phyloP scores from a whole-genome alignment of 1,139 yeast species.

The Zhuliangozyma blackwelliae region DNA sequence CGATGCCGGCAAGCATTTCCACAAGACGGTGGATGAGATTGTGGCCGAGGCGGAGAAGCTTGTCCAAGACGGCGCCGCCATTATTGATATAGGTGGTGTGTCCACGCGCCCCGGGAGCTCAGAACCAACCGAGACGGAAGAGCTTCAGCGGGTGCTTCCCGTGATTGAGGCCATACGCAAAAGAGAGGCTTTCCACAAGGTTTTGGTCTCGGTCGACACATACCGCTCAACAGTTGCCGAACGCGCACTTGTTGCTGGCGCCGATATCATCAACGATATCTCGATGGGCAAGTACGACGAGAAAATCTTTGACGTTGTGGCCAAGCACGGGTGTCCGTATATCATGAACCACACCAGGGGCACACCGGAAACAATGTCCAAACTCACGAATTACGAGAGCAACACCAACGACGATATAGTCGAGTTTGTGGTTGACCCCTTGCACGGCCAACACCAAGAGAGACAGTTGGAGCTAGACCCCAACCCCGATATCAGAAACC shows the following conservation, averaged over 20 bases:
- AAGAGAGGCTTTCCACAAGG: slow-evolving; percentile 26
- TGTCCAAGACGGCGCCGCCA: slow-evolving; percentile 55
- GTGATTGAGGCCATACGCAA: slow-evolving; percentile 58
- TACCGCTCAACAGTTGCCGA: slow-evolving; percentile 74
- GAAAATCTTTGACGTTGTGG: slow-evolving; percentile 61
- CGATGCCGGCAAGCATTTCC: slow-evolving; percentile 64
- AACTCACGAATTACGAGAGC: slow-evolving; percentile 51
- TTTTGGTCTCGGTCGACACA: slow-evolving; percentile 77
- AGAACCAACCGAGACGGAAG: slow-evolving; percentile 58
- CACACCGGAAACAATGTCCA: slow-evolving; percentile 67
- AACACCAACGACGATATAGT: slow-evolving; percentile 35
- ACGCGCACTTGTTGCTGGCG: slow-evolving; percentile 68
- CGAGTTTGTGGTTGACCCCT: slow-evolving; percentile 35
- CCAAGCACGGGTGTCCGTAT: slow-evolving; percentile 69
- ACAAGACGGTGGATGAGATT: slow-evolving; percentile 22
- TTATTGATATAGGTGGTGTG: slow-evolving; percentile 90
- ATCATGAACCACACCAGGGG: slow-evolving; percentile 86
- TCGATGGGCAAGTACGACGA: slow-evolving; percentile 76
- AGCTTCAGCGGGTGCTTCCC: slow-evolving; percentile 64
- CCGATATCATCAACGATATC: slow-evolving; percentile 88
- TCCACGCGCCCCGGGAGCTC: slow-evolving; percentile 82
- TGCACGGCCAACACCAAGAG: slow-evolving; percentile 20
- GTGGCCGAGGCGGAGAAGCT: slow-evolving; percentile 40
- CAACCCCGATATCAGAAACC: slow-evolving; percentile 26
- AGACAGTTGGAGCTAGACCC: slow-evolving; percentile 9